Evolutionary conservation across 78 protist genomes (phyloP), one percentile per base, ranked within the genome.

Genomic region (Tieghemostelium lacteum): DNA sequence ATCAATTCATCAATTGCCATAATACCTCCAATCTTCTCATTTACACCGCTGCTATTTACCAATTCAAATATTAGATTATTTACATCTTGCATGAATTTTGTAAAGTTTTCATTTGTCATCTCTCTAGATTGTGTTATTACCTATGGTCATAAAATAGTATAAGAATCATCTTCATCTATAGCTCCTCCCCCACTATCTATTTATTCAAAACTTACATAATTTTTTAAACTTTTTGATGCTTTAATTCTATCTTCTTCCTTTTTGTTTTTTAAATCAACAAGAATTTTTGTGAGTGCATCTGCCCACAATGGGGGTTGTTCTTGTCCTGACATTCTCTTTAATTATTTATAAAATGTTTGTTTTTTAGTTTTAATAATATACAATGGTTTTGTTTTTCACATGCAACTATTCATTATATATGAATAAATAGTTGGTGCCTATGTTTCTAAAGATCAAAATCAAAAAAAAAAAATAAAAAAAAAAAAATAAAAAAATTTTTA

Each of bases 21-120:
- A 61, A 87, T 75, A 74, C 87, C 93, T 34, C 93, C 93, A 61
- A 87, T 76, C 67, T 76, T 66, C 26, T 87, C 93, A 10, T 75
- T 34, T 55, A 80, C 66, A 36, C 69, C 88, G 26, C 26, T 65
- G 20, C 70, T 54, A 80, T 80, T 80, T 37, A 80, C 66, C 34
- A 80, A 55, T 67, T 80, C 88, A 67, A 66, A 64, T 37, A 80
- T 67, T 31, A 80, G 50, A 33, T 33, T 24, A 66, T 66, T 66
- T 40, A 80, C 57, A 55, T 80, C 69, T 24, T 65, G 29, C 76
- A 80, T 80, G 55, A 80, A 80, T 34, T 80, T 80, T 14, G 70
- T 39, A 55, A 80, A 80, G 63, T 40, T 80, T 67, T 80, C 88
- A 67, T 80, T 80, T 80, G 88, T 60, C 88, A 80, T 80, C 24